phyloP scores from a whole-genome alignment of 768 basidiomycete genomes.

The Suillus decipiens region DNA sequence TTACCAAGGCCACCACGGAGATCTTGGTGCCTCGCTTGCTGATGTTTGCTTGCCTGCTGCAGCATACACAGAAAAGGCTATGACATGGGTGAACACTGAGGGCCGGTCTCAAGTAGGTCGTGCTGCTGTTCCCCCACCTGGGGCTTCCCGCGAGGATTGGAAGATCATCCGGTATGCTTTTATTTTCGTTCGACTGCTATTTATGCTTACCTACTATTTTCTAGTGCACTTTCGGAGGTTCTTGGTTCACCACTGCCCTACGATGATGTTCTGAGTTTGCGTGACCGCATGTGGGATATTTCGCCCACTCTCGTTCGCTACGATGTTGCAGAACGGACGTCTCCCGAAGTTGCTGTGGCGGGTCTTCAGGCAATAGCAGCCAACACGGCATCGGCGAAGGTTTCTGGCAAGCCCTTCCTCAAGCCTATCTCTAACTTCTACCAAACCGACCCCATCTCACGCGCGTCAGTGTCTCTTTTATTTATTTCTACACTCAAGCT shows the following conservation, averaged over 20 bases:
- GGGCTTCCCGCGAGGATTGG: constrained; percentile 95
- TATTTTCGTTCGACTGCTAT: background rate
- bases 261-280: constrained; percentile 78
- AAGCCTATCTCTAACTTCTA: constrained; percentile 94
- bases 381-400: constrained; percentile 54
- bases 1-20: constrained; percentile 98
- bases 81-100: constrained; percentile 97
- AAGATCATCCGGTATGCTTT: constrained; percentile 81
- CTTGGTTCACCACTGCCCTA: constrained; percentile 83
- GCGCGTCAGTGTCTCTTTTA: constrained; percentile 65
- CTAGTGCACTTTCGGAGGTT: constrained; percentile 86
- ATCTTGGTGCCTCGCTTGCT: constrained; percentile 94
- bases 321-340: constrained; percentile 77
- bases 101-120: constrained; percentile 90
- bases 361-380: constrained; percentile 65
- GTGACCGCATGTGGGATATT: constrained; percentile 97
- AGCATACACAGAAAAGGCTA: constrained; percentile 91
- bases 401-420: constrained; percentile 60
- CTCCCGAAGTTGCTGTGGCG: constrained; percentile 64
- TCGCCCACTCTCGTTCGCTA: constrained; percentile 88
- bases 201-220: background rate
- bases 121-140: constrained; percentile 92
- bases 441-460: constrained; percentile 92
- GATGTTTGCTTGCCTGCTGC: constrained; percentile 92
- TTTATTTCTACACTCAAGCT: constrained; percentile 9